Evolutionary conservation across 148 eudicot genomes (phyloP), one percentile per base, ranked within the genome.

Genomic region (Silene conica): DNA sequence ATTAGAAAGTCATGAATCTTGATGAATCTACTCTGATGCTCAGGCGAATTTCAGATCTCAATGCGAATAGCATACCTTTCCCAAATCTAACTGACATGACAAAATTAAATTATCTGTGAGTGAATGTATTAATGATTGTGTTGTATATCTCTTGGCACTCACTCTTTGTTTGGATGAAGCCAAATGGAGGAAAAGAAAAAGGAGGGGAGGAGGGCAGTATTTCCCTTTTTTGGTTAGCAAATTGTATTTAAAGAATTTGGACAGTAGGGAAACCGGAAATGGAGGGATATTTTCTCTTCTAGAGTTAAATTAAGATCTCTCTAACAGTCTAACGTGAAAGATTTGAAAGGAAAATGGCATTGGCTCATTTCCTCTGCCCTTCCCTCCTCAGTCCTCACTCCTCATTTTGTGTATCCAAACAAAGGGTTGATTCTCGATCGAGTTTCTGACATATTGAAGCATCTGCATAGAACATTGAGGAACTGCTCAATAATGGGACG

Each of bases 41-140:
- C 86, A 93, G 98, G 96, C 85, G 87, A 80, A 89, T 93, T 77
- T 82, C 92, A 73, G 96, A 89, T 85, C 81, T 93, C 76, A 74
- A 66, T 45, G 87, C 88, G 76, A 68, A 76, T 23, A 63, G 69
- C 73, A 73, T 56, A 72, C 22, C 45, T 28, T 83, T 93, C 73
- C 98, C 98, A 23, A 79, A 87, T 78, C 65, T 93, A 63, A 20
- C 26, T 14, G 79, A 16, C 31, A 56, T 83, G 91, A 73, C 19
- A 76, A 59, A 59, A 5, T 48, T 91, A 82, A 3, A 50, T 34
- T 14, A 13, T 6, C 73, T 90, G 96, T 92, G 78, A 90, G 96
- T 83, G 21, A 67, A 65, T 60, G 63, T 65, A 9, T 34, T 60
- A 19, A 31, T 18, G 34, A 22, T 43, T 26, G 28, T 20, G 13